Conservation (phyloP, 352 stramenopile species). For the Aphanomyces cochlioides region DNA sequence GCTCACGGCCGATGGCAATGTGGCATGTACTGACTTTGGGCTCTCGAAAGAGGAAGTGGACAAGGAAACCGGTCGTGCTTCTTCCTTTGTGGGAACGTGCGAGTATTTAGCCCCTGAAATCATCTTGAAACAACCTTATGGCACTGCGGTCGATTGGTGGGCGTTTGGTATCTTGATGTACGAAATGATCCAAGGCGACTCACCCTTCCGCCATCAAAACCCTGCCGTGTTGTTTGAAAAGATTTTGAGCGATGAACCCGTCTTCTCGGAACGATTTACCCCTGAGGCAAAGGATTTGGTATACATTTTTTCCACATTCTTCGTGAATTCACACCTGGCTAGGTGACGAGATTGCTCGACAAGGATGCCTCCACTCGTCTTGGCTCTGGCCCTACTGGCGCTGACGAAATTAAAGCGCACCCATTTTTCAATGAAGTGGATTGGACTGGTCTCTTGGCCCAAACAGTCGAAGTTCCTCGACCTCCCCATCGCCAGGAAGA, state of each 20-base stretch:
- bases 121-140: conserved; percentile 67
- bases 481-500: conserved; percentile 70
- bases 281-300: conserved; percentile 59
- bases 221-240: conserved; percentile 71
- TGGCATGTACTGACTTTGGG: conserved; percentile 69
- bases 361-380: conserved; percentile 55
- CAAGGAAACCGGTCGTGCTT: conserved; percentile 54
- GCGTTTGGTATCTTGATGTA: conserved; percentile 69
- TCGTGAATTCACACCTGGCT: neutral
- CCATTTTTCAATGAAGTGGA: conserved; percentile 70
- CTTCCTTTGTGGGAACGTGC: conserved; percentile 68
- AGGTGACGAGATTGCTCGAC: conserved; percentile 46
- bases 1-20: conserved; percentile 62
- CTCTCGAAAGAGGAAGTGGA: conserved; percentile 74
- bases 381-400: conserved; percentile 52
- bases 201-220: conserved; percentile 63
- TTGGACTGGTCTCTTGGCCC: conserved; percentile 53
- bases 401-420: conserved; percentile 69
- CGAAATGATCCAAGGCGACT: conserved; percentile 74
- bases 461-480: conserved; percentile 59
- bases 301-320: neutral
- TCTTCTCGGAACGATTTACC: conserved; percentile 68
- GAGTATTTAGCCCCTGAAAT: conserved; percentile 71
- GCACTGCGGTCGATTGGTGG: conserved; percentile 72
- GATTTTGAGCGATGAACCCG: conserved; percentile 67